These are phyloP conservation scores for Coemansia sp. DNA, from an alignment of 192 early-diverging fungal species.

Conservation along the genomic window DNA sequence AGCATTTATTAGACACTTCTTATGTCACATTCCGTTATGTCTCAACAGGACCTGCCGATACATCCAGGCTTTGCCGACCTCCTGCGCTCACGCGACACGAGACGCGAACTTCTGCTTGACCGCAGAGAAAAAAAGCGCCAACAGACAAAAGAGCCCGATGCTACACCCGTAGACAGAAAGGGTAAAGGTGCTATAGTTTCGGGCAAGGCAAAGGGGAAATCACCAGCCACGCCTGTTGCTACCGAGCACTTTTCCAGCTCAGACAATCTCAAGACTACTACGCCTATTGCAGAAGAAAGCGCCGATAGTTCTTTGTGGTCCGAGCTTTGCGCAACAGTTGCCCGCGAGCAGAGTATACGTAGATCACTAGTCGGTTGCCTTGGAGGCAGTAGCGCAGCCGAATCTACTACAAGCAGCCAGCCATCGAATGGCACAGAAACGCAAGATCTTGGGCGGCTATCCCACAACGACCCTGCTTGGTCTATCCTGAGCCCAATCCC, in stretches of 20 bases:
- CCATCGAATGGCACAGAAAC: neutral
- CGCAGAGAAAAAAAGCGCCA: conserved; percentile 18
- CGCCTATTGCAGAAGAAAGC: neutral
- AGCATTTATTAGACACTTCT: neutral
- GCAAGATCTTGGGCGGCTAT: neutral
- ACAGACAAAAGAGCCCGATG: neutral
- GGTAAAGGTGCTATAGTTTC: conserved; percentile 5
- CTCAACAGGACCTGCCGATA: neutral
- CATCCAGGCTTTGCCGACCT: conserved; percentile 35
- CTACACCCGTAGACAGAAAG: conserved; percentile 9
- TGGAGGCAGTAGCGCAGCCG: neutral
- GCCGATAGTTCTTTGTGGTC: conserved; percentile 2
- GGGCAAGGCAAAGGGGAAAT: conserved; percentile 32
- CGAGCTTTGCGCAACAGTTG: conserved; percentile 29
- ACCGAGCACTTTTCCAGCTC: neutral
- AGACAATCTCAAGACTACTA: neutral
- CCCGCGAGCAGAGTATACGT: conserved; percentile 24
- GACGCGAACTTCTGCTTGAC: conserved; percentile 47
- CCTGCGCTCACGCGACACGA: conserved; percentile 41
- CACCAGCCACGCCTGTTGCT: conserved; percentile 1
- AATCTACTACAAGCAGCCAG: neutral
- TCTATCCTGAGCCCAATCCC: conserved; percentile 28
- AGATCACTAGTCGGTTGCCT: conserved; percentile 16
- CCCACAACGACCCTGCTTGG: neutral
- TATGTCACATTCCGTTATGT: neutral